A percentile compares a stretch with the other conserved stretches of the same genome.
Conservation (phyloP, 352 stramenopile species). For the Pythium vanterpoolii region DNA sequence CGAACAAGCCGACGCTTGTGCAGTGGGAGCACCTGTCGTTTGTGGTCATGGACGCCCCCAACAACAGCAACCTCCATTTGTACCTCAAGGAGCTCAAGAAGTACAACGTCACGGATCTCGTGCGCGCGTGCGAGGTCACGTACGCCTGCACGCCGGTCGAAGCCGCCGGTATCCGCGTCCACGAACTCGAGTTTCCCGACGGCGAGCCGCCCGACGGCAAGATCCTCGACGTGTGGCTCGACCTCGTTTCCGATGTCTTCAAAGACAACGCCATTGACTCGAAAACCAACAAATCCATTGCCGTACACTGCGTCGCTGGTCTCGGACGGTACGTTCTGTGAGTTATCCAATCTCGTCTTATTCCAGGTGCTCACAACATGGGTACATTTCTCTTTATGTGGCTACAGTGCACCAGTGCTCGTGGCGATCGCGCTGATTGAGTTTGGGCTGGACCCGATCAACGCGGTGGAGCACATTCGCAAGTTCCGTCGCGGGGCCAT, state of each 20-base stretch:
- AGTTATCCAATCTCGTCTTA: neutral
- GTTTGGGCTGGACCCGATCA: constrained; percentile 93
- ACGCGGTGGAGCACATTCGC: constrained; percentile 97
- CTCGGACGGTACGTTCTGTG: constrained; percentile 84
- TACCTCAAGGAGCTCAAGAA: constrained; percentile 98
- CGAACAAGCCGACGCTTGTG: constrained; percentile 86
- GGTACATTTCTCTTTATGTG: constrained; percentile 8
- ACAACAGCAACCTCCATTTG: constrained; percentile 94
- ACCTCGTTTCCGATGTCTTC: constrained; percentile 94
- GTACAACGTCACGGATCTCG: constrained; percentile 94
- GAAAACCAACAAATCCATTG: constrained; percentile 88
- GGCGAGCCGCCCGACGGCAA: constrained; percentile 90
- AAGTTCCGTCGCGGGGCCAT: constrained; percentile 94
- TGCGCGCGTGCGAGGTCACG: constrained; percentile 95
- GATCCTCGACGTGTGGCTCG: constrained; percentile 94
- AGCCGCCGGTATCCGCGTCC: constrained; percentile 88
- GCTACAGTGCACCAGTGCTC: constrained; percentile 91
- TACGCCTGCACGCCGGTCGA: constrained; percentile 92
- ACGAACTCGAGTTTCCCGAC: constrained; percentile 97
- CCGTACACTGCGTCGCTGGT: constrained; percentile 97
- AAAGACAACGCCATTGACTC: constrained; percentile 76
- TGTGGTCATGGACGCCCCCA: constrained; percentile 98
- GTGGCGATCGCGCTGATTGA: constrained; percentile 98
- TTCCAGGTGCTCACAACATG: constrained; percentile 6
- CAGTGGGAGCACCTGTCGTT: constrained; percentile 92